Percentiles rank a stretch among this genome's conserved stretches.
phyloP scores from a whole-genome alignment of 2,329 filamentous ascomycete genomes.

The Aspergillus ochraceus region DNA sequence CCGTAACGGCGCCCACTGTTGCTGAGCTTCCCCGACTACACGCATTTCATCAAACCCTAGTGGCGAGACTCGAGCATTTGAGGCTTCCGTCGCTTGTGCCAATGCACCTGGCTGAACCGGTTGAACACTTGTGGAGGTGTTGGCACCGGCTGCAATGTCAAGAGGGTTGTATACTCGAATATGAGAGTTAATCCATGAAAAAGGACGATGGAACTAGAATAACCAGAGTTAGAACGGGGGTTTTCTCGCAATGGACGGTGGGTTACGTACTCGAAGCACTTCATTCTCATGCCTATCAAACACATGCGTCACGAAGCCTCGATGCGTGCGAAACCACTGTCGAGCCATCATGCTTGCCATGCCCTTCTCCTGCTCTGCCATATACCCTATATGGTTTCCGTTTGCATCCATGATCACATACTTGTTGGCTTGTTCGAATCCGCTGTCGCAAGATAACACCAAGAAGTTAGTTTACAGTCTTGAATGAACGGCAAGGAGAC shows the following conservation, averaged over 20 bases:
- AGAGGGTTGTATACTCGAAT: slow-evolving; percentile 59
- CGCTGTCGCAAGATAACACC: slow-evolving; percentile 32
- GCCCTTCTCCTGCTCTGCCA: slow-evolving; percentile 63
- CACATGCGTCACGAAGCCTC: slow-evolving; percentile 65
- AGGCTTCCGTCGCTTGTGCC: slow-evolving; percentile 38
- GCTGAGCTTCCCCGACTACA: slow-evolving; percentile 63
- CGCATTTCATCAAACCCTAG: slow-evolving; percentile 59
- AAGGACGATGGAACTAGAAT: slow-evolving; percentile 59
- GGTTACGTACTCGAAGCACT: slow-evolving; percentile 50
- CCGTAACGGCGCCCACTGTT: slow-evolving; percentile 62
- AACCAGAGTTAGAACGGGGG: slow-evolving; percentile 9
- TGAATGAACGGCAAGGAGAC: neutral
- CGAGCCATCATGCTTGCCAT: slow-evolving; percentile 57
- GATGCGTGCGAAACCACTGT: slow-evolving; percentile 62
- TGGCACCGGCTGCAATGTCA: slow-evolving; percentile 30
- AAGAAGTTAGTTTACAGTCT: slow-evolving; percentile 6
- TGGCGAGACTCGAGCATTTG: slow-evolving; percentile 54
- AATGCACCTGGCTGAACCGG: slow-evolving; percentile 45
- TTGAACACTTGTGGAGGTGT: slow-evolving; percentile 47
- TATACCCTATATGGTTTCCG: slow-evolving; percentile 63
- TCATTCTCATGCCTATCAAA: slow-evolving; percentile 63
- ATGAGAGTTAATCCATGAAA: slow-evolving; percentile 62
- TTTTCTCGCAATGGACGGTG: neutral
- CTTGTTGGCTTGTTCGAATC: slow-evolving; percentile 66
- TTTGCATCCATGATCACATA: slow-evolving; percentile 66